Evolutionary conservation across 306 rosid species (phyloP).

Genomic region (Begonia fuchsioides): DNA sequence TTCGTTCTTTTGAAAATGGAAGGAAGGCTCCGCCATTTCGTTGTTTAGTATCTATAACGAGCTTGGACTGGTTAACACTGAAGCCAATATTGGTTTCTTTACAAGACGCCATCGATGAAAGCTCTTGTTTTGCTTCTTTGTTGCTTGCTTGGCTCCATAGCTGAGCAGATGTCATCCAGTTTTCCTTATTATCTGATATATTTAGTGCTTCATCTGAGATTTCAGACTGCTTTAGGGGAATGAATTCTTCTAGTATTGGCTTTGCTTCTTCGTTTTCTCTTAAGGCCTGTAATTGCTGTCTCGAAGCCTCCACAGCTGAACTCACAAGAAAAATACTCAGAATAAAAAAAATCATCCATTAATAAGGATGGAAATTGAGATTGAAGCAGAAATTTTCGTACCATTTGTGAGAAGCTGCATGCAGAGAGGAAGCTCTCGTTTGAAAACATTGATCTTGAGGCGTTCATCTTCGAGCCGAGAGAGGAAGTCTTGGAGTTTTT

Average conservation of each 20-base stretch:
- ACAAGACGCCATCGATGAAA: constrained; percentile 15
- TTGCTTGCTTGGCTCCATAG: constrained; percentile 78
- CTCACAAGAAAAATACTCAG: too few relatives aligned
- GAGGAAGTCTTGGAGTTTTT: constrained; percentile 73
- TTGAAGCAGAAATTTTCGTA: constrained; percentile 2
- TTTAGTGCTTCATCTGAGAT: constrained; percentile 33
- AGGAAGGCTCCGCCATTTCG: constrained; percentile 81
- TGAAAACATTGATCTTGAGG: constrained; percentile 93
- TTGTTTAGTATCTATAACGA: constrained; percentile 28
- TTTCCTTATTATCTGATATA: constrained; percentile 58
- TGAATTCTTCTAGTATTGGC: constrained; percentile 87
- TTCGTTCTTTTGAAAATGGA: constrained; percentile 72
- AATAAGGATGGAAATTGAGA: too few relatives aligned
- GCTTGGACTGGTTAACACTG: constrained; percentile 41
- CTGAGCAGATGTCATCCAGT: constrained; percentile 96
- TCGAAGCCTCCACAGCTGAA: constrained; percentile 71
- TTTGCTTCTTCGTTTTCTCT: constrained; percentile 38
- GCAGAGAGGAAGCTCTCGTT: constrained; percentile 99
- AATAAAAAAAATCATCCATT: too few relatives aligned
- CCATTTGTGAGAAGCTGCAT: constrained; percentile 97
- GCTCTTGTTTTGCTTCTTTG: constrained; percentile 33
- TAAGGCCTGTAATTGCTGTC: constrained; percentile 63
- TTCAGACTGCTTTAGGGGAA: constrained; percentile 70
- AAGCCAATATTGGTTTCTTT: constrained; percentile 41
- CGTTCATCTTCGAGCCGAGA: constrained; percentile 85